Evolutionary conservation across 148 eudicot species (phyloP), one percentile per base, ranked within the genome.

Genomic region (Nepenthes gracilis): DNA sequence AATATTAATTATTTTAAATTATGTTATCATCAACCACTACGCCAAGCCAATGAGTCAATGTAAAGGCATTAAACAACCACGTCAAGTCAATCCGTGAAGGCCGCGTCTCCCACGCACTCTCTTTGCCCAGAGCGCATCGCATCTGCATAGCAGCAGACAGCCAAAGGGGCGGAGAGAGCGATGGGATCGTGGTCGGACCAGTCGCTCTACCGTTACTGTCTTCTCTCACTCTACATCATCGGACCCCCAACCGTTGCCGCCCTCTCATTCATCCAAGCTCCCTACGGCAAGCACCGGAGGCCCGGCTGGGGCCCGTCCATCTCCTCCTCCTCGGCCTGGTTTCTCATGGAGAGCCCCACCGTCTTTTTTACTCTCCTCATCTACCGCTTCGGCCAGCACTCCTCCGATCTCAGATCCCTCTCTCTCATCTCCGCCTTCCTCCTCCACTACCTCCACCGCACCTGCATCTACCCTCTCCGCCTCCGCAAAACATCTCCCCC

Each of bases 301-400:
- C 49, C 77, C 1, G 90, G 90, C 0, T 92, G 96, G 96, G 96
- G 96, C 9, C 86, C 97, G 14, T 66, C 79, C 11, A n/a, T 92
- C 37, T 78, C 85, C 0, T 79, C 96, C 0, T 78, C 84, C 2
- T 54, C 88, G 0, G 95, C 97, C 47, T 92, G 97, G 97, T 72
- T 81, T 59, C 75, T 92, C 49, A 92, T 92, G 97, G 96, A 92
- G 59, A 36, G 70, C 76, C 97, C 97, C 65, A 73, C 94, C 43
- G 47, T 92, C 23, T 73, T 73, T 66, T 67, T 84, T 61, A 66
- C 90, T 54, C 61, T 83, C 63, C 62, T 80, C 67, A 74, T 92
- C 75, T 85, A 80, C 77, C 80, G 83, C 2, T 34, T 35, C 9
- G 97, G 96, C 50, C 64, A 48, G 15, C 53, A 77, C 80, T 37